Base-by-base conservation (phyloP, 331 rosid species). In the Acacia pycnantha region DNA sequence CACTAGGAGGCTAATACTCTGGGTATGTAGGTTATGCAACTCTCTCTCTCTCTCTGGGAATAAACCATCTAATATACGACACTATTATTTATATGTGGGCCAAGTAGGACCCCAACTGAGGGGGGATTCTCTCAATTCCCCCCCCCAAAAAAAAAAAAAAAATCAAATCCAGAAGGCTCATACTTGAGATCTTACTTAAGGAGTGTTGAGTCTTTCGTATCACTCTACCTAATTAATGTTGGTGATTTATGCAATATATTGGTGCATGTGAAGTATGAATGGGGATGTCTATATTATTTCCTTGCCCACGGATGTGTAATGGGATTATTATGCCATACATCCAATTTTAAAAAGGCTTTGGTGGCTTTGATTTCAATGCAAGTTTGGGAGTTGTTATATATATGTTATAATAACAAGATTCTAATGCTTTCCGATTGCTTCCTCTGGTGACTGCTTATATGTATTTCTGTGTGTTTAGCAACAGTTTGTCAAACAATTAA, bases 391-490 rank as follows among this genome's bases (percentile, higher is more conserved):
- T 37, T 71, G 53, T 9, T 65, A 66, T 53, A 65, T 80, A 56
- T 77, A 73, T 67, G 53, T 73, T 77, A 61, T 54, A 83, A 72
- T 72, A 47, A 56, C 24, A 19, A 35, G 24, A 9, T 31, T 66
- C 46, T 33, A 22, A 29, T 80, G 43, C 9, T 56, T 11, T 26
- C 27, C 3, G 29, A 4, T 76, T 46, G 68, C 37, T 81, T 75
- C 65, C 3, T 15, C 31, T 18, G 14, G 22, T 37, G 35, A 18
- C n/a, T 44, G 24, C 33, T 69, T 69, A 11, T 69, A 12, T 22
- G 6, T 37, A 46, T 69, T 78, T 48, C 58, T 51, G 58, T 19
- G 59, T 51, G 24, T 51, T 51, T 51, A 51, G 59, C 22, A 18
- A 51, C 58, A 51, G 59, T 51, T 51, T 19, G 59, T 5, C 59